Evolutionary conservation across 164 flowering plant species (phyloP), one percentile per base, ranked within the genome.

Genomic region (Akebia trifoliata): DNA sequence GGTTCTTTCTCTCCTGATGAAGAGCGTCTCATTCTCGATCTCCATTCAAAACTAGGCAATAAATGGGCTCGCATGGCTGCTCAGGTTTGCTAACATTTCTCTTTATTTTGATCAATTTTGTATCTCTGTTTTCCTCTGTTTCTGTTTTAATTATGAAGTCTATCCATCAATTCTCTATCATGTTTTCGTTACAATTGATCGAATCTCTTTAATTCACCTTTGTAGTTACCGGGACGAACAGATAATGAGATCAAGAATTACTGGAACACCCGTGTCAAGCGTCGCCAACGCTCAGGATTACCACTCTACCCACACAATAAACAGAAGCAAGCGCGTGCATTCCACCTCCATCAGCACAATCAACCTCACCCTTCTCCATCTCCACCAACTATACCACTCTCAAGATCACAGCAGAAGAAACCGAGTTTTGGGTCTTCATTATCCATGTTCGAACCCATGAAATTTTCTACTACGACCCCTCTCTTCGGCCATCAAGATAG

Each of bases 61-160:
- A 87, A 87, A 72, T 87, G 95, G 95, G 95, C 95, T 63, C 84
- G 85, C 36, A 84, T 87, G 90, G 90, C 95, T 14, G 61, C 90
- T 48, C 95, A 84, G 81, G n/a, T n/a, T n/a, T n/a, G n/a, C n/a
- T n/a, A n/a, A n/a, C n/a, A n/a, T n/a, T n/a, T n/a, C n/a, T n/a
- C n/a, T n/a, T n/a, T n/a, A n/a, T n/a, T n/a, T n/a, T n/a, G n/a
- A n/a, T n/a, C n/a, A n/a, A n/a, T n/a, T n/a, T n/a, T n/a, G 95
- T 81, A 36, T 22, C n/a, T 40, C 20, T 59, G 12, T 35, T 21
- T 21, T 14, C 15, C 20, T 21, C 17, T 54, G 5, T 25, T 10
- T 4, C 24, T 18, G 24, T 24, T 38, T 18, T 18, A 14, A 4
- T 38, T 38, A n/a, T n/a, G n/a, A n/a, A n/a, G n/a, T n/a, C n/a